Conservation (phyloP, 2,329 filamentous ascomycete species). For the Hypoxylon sp. region DNA sequence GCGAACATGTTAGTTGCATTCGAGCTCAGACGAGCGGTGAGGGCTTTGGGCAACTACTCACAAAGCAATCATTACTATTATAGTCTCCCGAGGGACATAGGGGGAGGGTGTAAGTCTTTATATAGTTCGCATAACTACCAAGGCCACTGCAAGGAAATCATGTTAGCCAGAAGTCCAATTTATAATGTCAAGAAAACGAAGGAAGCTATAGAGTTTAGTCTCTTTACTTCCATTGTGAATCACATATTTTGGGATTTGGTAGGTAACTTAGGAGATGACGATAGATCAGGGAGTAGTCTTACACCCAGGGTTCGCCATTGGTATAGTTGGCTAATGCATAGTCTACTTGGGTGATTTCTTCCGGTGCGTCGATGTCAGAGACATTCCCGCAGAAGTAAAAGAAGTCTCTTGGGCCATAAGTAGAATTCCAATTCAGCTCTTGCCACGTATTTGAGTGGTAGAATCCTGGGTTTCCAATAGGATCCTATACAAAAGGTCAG, state of each 20-base stretch:
- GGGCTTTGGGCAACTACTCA: constrained; percentile 48
- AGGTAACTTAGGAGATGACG: not conserved
- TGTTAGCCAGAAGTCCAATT: constrained; percentile 11
- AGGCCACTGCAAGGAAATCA: constrained; percentile 54
- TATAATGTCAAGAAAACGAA: not conserved
- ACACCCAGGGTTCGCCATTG: constrained; percentile 63
- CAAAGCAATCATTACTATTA: constrained; percentile 63
- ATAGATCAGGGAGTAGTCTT: constrained; percentile 9
- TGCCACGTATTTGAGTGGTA: constrained; percentile 69
- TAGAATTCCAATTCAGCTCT: constrained; percentile 64
- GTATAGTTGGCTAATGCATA: constrained; percentile 64
- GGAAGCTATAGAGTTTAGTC: not conserved
- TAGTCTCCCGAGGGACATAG: constrained; percentile 59
- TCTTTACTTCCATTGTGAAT: not conserved
- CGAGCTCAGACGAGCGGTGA: not conserved
- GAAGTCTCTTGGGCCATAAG: constrained; percentile 62
- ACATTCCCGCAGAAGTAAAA: constrained; percentile 68
- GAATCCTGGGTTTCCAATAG: constrained; percentile 55
- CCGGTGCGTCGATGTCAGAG: constrained; percentile 62
- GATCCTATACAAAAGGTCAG: constrained; percentile 61
- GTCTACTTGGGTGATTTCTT: constrained; percentile 61
- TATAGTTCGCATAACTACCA: constrained; percentile 66
- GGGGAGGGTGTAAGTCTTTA: constrained; percentile 62
- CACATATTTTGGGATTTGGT: not conserved
- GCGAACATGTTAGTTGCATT: not conserved